A percentile compares a stretch with the other conserved stretches of the same genome.
Evolutionary conservation across 2,329 filamentous ascomycete species (phyloP).

Genomic region (Diaporthe vexans): DNA sequence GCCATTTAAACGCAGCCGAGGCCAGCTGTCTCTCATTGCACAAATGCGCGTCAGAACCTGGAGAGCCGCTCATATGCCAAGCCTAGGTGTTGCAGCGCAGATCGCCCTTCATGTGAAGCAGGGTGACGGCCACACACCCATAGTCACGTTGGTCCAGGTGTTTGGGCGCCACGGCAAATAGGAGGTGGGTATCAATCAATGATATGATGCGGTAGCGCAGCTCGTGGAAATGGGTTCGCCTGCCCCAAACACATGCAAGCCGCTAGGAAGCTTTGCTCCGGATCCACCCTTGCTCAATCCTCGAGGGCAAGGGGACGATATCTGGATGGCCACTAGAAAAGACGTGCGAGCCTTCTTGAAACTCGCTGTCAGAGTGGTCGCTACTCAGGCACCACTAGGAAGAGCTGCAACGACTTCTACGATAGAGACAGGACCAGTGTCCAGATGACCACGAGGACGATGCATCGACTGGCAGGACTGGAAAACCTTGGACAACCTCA

Average conservation of each 20-base stretch:
- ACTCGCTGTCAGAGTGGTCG: too few relatives aligned
- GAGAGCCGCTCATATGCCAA: not conserved
- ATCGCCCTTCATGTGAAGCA: not conserved
- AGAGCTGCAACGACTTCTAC: too few relatives aligned
- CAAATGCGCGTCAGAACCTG: not conserved
- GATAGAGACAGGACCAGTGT: too few relatives aligned
- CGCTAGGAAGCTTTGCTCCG: slow-evolving; percentile 18
- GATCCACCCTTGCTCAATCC: not conserved
- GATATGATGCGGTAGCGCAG: not conserved
- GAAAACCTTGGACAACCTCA: too few relatives aligned
- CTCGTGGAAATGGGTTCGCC: not conserved
- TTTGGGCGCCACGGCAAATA: not conserved
- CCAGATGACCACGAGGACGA: too few relatives aligned
- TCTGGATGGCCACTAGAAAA: not conserved
- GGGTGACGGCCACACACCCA: not conserved
- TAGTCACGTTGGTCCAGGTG: not conserved
- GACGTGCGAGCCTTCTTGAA: not conserved
- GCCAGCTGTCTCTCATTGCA: not conserved
- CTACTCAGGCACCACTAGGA: too few relatives aligned
- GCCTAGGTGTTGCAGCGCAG: not conserved
- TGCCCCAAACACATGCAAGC: not conserved
- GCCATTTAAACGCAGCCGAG: not conserved
- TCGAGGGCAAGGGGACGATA: too few relatives aligned
- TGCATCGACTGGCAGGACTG: too few relatives aligned
- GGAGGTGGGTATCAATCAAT: not conserved